Evolutionary conservation across 2,329 filamentous ascomycete species (phyloP).

Genomic region (Hypoxylon sp.): DNA sequence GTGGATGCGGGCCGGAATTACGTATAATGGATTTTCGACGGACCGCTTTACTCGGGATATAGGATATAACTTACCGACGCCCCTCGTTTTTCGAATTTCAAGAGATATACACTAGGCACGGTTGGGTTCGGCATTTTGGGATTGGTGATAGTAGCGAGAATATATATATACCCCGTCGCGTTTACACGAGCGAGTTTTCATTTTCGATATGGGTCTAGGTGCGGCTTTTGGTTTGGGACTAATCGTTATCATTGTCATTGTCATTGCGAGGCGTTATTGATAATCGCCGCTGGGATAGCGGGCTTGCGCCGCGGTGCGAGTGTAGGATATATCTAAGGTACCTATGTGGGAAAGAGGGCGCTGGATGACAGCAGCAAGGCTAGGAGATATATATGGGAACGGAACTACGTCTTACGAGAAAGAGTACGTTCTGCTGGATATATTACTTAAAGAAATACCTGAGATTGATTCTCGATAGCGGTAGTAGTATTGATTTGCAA

Average conservation of each 20-base stretch:
- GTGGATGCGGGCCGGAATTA: slow-evolving; percentile 59
- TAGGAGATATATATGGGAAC: background rate
- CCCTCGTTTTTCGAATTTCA: slow-evolving; percentile 8
- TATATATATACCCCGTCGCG: slow-evolving; percentile 22
- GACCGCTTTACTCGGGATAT: background rate
- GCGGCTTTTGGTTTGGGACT: slow-evolving; percentile 5
- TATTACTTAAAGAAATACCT: background rate
- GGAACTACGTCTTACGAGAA: background rate
- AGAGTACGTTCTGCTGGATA: slow-evolving; percentile 5
- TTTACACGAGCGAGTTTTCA: slow-evolving; percentile 19
- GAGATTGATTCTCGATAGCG: slow-evolving; percentile 36
- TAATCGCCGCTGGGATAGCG: background rate
- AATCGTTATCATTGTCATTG: background rate
- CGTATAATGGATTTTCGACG: slow-evolving; percentile 47
- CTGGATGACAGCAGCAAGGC: background rate
- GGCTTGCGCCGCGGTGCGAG: background rate
- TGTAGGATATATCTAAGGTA: background rate
- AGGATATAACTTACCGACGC: background rate
- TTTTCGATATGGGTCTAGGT: slow-evolving; percentile 1
- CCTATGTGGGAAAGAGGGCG: background rate
- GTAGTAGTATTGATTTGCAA: background rate
- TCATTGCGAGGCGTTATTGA: slow-evolving; percentile 16
- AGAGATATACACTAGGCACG: background rate
- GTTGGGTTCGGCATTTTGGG: slow-evolving; percentile 20
- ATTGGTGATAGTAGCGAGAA: slow-evolving; percentile 10